A percentile compares a stretch with the other conserved stretches of the same genome.
These are phyloP conservation scores for Protomyces macrosporus DNA, from an alignment of 1,139 yeast genomes.

Conservation along the genomic window DNA sequence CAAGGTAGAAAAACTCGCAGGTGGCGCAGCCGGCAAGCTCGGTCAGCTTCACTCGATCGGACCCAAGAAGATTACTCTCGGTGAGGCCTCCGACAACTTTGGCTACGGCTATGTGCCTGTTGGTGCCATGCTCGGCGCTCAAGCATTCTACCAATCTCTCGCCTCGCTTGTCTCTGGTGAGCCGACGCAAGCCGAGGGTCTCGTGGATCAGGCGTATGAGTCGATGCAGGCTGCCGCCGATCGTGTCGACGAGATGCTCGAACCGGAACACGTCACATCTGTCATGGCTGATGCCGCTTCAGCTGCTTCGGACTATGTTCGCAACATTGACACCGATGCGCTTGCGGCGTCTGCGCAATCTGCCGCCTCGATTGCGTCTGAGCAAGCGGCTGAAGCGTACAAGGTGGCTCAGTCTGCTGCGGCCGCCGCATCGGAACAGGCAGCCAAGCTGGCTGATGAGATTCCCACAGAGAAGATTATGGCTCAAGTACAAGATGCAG, in stretches of 20 bases:
- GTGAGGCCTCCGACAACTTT: slow-evolving; percentile 13
- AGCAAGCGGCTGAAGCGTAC: slow-evolving; percentile 22
- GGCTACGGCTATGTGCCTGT: slow-evolving; percentile 18
- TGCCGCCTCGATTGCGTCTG: slow-evolving; percentile 8
- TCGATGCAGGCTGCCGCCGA: slow-evolving; percentile 7
- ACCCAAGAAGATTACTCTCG: slow-evolving; percentile 20
- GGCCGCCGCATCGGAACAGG: slow-evolving; percentile 2
- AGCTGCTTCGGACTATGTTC: slow-evolving; percentile 5
- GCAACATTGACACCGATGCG: slow-evolving; percentile 13
- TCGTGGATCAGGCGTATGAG: not conserved
- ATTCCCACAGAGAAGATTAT: slow-evolving; percentile 9
- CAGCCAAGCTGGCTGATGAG: not conserved
- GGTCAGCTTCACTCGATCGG: slow-evolving; percentile 14
- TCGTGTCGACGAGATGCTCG: not conserved
- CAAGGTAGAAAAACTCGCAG: slow-evolving; percentile 17
- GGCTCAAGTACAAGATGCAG: slow-evolving; percentile 5
- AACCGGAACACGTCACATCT: slow-evolving; percentile 4
- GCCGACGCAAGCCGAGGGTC: slow-evolving; percentile 5
- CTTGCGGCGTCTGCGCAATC: slow-evolving; percentile 13
- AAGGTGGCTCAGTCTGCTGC: not conserved
- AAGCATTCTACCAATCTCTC: slow-evolving; percentile 16
- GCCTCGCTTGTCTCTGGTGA: slow-evolving; percentile 13
- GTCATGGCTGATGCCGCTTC: slow-evolving; percentile 18
- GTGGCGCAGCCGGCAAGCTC: slow-evolving; percentile 23
- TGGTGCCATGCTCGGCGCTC: slow-evolving; percentile 20